A percentile compares a stretch with the other conserved stretches of the same genome.
Conservation (phyloP, 495 filamentous ascomycete genomes). For the Penicillium dipodomyicola region DNA sequence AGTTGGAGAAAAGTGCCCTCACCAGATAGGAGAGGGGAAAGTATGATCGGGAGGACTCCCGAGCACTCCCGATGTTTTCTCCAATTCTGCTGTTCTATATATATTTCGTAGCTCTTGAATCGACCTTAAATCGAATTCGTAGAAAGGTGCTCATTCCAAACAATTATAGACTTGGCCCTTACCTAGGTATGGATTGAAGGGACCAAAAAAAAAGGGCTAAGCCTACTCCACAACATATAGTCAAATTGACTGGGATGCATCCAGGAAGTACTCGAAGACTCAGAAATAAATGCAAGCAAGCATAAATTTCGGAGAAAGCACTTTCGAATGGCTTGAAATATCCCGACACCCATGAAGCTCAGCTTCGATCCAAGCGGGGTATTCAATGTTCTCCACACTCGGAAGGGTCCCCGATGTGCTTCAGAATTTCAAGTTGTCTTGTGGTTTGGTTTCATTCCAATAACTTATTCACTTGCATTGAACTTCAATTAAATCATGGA, state of each 20-base stretch:
- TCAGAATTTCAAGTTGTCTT: background rate
- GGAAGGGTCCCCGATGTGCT: slow-evolving; percentile 17
- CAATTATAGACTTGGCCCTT: too few species aligned
- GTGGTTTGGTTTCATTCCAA: background rate
- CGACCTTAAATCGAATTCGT: too few species aligned
- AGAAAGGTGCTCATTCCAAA: too few species aligned
- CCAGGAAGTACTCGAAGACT: background rate
- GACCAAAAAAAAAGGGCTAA: too few species aligned
- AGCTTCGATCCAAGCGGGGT: background rate
- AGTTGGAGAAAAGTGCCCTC: slow-evolving; percentile 5
- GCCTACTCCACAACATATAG: background rate
- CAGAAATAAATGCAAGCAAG: background rate
- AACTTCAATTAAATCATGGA: slow-evolving; percentile 11
- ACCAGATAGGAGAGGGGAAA: slow-evolving; percentile 4
- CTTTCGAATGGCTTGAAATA: background rate
- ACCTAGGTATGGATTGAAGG: too few species aligned
- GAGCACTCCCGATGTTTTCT: slow-evolving; percentile 2
- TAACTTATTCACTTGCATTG: background rate
- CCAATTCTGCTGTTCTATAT: background rate
- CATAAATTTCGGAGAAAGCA: background rate
- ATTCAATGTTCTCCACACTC: slow-evolving; percentile 11
- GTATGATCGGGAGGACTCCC: background rate
- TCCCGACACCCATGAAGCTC: background rate
- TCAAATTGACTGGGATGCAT: background rate
- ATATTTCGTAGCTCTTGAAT: background rate